A percentile compares a stretch with the other conserved stretches of the same genome.
Conservation (phyloP, 176 grass and related monocot genomes). For the Avena sativa region DNA sequence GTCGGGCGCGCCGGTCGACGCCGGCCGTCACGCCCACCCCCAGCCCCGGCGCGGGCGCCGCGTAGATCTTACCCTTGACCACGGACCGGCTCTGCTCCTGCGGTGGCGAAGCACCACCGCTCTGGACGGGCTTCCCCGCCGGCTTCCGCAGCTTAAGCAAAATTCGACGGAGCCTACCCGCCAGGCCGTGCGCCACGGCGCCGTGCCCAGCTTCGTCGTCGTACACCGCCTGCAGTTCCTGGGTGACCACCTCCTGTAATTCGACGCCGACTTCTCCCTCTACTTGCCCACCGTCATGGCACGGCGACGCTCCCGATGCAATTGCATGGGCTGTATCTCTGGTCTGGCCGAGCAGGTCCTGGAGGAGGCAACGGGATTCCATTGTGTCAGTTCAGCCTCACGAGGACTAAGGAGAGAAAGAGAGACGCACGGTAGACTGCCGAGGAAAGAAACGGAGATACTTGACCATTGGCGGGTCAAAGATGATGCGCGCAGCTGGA, state of each 20-base stretch:
- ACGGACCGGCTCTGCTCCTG: background rate
- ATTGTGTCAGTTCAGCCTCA: background rate
- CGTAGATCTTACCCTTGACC: background rate
- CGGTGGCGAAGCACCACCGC: background rate
- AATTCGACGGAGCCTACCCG: constrained; percentile 14
- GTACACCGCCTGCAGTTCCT: background rate
- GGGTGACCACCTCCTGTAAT: background rate
- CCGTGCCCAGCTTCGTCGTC: background rate
- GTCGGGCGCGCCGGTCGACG: background rate
- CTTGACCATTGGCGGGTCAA: background rate
- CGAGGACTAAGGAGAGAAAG: background rate
- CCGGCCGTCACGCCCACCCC: background rate
- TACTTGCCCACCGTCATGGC: background rate
- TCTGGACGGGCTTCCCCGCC: background rate
- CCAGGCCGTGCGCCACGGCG: background rate
- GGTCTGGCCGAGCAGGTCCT: background rate
- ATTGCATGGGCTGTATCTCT: background rate
- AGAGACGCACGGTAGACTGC: background rate
- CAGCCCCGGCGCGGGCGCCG: background rate
- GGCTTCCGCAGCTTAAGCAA: constrained; percentile 2
- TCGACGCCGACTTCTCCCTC: background rate
- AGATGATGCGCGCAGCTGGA: background rate
- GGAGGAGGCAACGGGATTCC: background rate
- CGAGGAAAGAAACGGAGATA: no score
- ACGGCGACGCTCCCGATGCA: background rate